These are phyloP conservation scores for Isabelozyma pseudorhagii DNA, from an alignment of 805 yeast genomes.

Conservation along the genomic window DNA sequence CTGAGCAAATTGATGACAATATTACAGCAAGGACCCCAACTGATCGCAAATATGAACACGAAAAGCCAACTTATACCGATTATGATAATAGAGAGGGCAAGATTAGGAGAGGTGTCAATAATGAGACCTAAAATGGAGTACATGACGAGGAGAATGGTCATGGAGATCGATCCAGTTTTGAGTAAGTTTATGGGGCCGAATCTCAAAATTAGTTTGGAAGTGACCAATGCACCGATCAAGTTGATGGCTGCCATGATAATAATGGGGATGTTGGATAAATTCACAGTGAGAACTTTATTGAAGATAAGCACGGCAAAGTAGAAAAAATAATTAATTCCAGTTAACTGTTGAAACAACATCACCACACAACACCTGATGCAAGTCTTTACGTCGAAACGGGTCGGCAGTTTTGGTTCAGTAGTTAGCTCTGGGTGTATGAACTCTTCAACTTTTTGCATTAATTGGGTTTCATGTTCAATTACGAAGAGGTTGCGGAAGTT, in stretches of 20 bases:
- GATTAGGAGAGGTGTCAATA: background rate
- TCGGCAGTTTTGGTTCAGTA: background rate
- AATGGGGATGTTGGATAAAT: slow-evolving; percentile 9
- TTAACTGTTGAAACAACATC: slow-evolving; percentile 31
- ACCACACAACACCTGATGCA: slow-evolving; percentile 15
- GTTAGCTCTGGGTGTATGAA: background rate
- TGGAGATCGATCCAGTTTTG: slow-evolving; percentile 7
- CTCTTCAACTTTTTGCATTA: background rate
- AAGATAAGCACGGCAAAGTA: slow-evolving; percentile 25
- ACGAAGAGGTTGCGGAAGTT: slow-evolving; percentile 1
- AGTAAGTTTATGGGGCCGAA: slow-evolving; percentile 9
- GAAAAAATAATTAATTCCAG: slow-evolving; percentile 32
- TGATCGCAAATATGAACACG: slow-evolving; percentile 17
- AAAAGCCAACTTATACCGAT: slow-evolving; percentile 11
- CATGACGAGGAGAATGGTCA: slow-evolving; percentile 12
- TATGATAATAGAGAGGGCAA: background rate
- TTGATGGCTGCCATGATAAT: slow-evolving; percentile 15
- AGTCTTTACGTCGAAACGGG: background rate
- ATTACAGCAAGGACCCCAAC: slow-evolving; percentile 34
- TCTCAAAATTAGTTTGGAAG: slow-evolving; percentile 13
- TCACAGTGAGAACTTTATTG: slow-evolving; percentile 2
- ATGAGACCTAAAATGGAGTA: slow-evolving; percentile 11
- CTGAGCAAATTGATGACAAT: slow-evolving; percentile 19
- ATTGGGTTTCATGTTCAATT: slow-evolving; percentile 3
- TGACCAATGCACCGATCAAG: slow-evolving; percentile 14